A percentile compares a stretch with the other conserved stretches of the same genome.
These are phyloP conservation scores for Didymella arachidicola DNA, from an alignment of 2,329 filamentous ascomycete species.

Conservation along the genomic window DNA sequence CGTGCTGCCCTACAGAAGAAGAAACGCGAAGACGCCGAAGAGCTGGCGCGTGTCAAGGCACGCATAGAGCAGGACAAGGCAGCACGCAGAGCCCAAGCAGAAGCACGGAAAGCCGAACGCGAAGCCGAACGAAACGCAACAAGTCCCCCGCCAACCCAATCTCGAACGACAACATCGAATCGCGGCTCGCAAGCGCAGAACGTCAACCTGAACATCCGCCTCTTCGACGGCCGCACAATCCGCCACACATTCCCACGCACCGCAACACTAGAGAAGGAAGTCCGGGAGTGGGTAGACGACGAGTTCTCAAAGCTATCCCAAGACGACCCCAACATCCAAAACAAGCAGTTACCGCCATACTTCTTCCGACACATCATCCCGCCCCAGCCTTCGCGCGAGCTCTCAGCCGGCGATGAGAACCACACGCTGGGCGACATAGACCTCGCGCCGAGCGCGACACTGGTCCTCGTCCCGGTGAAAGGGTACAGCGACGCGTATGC, in stretches of 20 bases:
- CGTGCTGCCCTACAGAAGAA: slow-evolving; percentile 64
- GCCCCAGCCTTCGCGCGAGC: slow-evolving; percentile 75
- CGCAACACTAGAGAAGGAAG: slow-evolving; percentile 68
- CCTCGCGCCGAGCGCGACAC: slow-evolving; percentile 78
- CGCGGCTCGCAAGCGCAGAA: slow-evolving; percentile 41
- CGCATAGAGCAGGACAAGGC: slow-evolving; percentile 80
- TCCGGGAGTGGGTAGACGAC: slow-evolving; percentile 78
- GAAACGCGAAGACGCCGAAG: slow-evolving; percentile 70
- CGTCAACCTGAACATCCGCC: slow-evolving; percentile 72
- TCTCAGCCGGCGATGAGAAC: slow-evolving; percentile 78
- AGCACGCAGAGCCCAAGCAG: slow-evolving; percentile 62
- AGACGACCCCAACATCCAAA: slow-evolving; percentile 32
- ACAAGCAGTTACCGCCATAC: slow-evolving; percentile 65
- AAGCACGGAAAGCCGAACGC: slow-evolving; percentile 48
- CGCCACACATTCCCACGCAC: slow-evolving; percentile 73
- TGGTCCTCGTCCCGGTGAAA: slow-evolving; percentile 78
- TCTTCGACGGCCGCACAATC: slow-evolving; percentile 85
- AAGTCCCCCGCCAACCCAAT: slow-evolving; percentile 13
- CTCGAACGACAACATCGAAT: slow-evolving; percentile 59
- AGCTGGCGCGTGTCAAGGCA: slow-evolving; percentile 74
- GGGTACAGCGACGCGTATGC: slow-evolving; percentile 67
- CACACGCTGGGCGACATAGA: slow-evolving; percentile 73
- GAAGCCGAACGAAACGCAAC: slow-evolving; percentile 28
- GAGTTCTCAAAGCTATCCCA: slow-evolving; percentile 38
- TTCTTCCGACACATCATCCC: slow-evolving; percentile 84